phyloP scores from a whole-genome alignment of 2,329 filamentous ascomycete species.

The Fusarium tricinctum region DNA sequence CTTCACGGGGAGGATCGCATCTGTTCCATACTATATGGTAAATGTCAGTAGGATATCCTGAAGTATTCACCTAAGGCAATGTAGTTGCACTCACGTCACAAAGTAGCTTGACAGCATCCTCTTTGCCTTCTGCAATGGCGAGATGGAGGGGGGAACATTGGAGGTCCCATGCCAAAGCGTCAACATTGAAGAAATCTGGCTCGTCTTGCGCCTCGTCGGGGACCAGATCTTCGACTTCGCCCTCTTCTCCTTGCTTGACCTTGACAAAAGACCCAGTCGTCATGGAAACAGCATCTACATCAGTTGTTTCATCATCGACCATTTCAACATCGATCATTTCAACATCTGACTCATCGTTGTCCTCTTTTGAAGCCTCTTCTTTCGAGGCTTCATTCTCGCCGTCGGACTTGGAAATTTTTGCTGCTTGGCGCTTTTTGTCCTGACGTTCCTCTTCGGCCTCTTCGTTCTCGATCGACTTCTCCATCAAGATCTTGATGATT shows the following conservation, averaged over 20 bases:
- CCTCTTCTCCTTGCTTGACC: slow-evolving; percentile 63
- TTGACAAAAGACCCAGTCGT: slow-evolving; percentile 83
- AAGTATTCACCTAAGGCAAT: background rate
- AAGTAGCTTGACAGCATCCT: slow-evolving; percentile 76
- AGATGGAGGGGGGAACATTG: slow-evolving; percentile 82
- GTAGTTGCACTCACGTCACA: slow-evolving; percentile 64
- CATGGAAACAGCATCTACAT: slow-evolving; percentile 60
- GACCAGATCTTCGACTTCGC: slow-evolving; percentile 56
- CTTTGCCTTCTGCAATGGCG: slow-evolving; percentile 80
- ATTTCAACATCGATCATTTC: slow-evolving; percentile 65
- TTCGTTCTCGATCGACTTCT: slow-evolving; percentile 81
- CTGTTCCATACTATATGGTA: slow-evolving; percentile 76
- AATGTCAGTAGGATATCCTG: slow-evolving; percentile 16
- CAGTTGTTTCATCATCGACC: slow-evolving; percentile 62
- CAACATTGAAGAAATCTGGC: slow-evolving; percentile 84
- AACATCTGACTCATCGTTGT: slow-evolving; percentile 56
- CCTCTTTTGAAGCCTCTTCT: slow-evolving; percentile 21
- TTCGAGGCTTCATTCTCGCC: slow-evolving; percentile 7
- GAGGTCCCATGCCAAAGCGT: slow-evolving; percentile 84
- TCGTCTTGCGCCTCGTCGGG: slow-evolving; percentile 72
- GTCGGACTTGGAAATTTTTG: slow-evolving; percentile 34
- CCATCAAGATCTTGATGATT: slow-evolving; percentile 79
- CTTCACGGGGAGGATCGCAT: slow-evolving; percentile 82
- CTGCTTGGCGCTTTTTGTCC: slow-evolving; percentile 61
- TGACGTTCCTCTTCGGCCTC: slow-evolving; percentile 73